phyloP scores from a whole-genome alignment of 208 protist species.

The Entamoeba histolytica region DNA sequence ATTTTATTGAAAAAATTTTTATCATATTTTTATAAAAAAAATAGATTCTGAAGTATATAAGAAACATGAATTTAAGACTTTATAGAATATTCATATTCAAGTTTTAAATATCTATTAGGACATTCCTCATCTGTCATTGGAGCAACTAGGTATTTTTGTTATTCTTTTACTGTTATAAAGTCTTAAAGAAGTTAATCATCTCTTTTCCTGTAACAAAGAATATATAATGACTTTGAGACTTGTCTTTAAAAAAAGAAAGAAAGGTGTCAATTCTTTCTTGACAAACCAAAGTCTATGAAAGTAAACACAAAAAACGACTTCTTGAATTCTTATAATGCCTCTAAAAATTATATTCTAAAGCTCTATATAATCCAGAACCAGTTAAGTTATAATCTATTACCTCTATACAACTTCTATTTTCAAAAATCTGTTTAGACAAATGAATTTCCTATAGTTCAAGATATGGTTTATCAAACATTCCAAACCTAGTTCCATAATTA shows the following conservation, averaged over 20 bases:
- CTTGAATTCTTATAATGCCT: background rate
- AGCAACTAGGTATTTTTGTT: background rate
- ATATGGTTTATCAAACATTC: background rate
- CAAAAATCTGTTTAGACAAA: background rate
- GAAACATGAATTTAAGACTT: background rate
- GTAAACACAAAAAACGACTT: background rate
- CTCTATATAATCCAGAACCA: background rate
- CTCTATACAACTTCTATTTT: background rate
- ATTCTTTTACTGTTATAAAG: background rate
- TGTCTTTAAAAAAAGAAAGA: background rate
- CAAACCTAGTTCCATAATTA: background rate
- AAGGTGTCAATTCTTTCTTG: background rate
- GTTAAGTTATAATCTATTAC: background rate
- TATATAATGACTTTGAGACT: background rate
- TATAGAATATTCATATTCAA: background rate
- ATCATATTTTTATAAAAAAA: background rate
- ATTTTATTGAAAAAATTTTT: no score
- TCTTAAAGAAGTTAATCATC: background rate
- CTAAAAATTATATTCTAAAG: background rate
- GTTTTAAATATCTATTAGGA: background rate
- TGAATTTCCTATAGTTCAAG: background rate
- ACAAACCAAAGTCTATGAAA: background rate
- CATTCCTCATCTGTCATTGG: background rate
- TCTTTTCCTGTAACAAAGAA: background rate
- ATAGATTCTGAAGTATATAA: background rate